These are phyloP conservation scores for Schizosaccharomyces japonicus DNA, from an alignment of 805 yeast species.

Conservation along the genomic window DNA sequence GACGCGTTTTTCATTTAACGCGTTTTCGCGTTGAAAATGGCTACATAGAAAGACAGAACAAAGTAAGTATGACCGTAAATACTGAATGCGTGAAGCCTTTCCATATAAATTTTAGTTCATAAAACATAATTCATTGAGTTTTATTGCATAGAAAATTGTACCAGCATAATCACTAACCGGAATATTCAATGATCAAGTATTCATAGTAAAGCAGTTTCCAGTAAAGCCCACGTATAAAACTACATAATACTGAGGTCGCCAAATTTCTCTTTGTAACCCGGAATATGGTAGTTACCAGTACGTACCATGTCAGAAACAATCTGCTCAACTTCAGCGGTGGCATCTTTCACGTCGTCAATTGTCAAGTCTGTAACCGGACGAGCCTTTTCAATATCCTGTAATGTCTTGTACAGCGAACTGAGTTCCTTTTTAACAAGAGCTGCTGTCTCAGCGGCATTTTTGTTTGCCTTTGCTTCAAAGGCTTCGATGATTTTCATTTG, in stretches of 20 bases:
- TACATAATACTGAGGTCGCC: slow-evolving; percentile 85
- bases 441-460: slow-evolving; percentile 86
- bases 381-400: slow-evolving; percentile 82
- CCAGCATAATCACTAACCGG: too few species aligned
- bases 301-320: slow-evolving; percentile 85
- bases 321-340: slow-evolving; percentile 92
- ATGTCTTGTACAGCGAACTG: slow-evolving; percentile 61
- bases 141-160: too few species aligned
- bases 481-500: slow-evolving; percentile 79
- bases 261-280: slow-evolving; percentile 95
- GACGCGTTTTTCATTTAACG: too few species aligned
- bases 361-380: slow-evolving; percentile 95
- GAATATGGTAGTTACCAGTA: slow-evolving; percentile 94
- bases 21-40: too few species aligned
- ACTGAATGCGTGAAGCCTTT: too few species aligned
- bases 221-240: background rate
- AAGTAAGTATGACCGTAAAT: too few species aligned
- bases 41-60: too few species aligned
- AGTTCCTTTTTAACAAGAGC: slow-evolving; percentile 68
- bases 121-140: too few species aligned
- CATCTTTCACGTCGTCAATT: slow-evolving; percentile 78
- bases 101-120: too few species aligned
- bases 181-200: too few species aligned
- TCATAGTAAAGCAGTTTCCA: too few species aligned
- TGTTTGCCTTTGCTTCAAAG: slow-evolving; percentile 84